A percentile compares a stretch with the other conserved stretches of the same genome.
These are phyloP conservation scores for Thelonectria rubi DNA, from an alignment of 2,329 filamentous ascomycete genomes.

Conservation along the genomic window DNA sequence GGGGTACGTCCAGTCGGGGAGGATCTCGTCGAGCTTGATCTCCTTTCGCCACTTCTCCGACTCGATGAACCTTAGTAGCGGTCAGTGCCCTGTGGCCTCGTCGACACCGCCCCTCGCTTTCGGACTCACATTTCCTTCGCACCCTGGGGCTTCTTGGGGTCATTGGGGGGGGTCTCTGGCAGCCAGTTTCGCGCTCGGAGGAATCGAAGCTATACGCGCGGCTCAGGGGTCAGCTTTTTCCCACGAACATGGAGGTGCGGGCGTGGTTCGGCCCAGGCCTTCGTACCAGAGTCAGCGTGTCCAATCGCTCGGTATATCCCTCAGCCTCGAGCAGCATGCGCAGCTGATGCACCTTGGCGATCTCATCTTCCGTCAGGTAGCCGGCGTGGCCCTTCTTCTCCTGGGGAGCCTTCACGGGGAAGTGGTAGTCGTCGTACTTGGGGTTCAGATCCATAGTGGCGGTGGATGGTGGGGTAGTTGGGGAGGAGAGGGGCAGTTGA, in stretches of 20 bases:
- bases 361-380: slow-evolving; percentile 84
- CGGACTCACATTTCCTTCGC: slow-evolving; percentile 81
- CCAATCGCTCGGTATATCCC: slow-evolving; percentile 84
- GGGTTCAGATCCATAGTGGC: slow-evolving; percentile 69
- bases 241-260: too few species aligned
- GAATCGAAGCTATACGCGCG: slow-evolving; percentile 74
- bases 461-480: slow-evolving; percentile 38
- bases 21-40: slow-evolving; percentile 82
- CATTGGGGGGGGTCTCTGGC: slow-evolving; percentile 59
- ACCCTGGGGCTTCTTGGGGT: slow-evolving; percentile 43
- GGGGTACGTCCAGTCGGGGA: slow-evolving; percentile 83
- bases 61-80: slow-evolving; percentile 80
- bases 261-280: too few species aligned
- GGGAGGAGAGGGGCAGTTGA: slow-evolving; percentile 19
- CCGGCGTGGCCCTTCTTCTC: slow-evolving; percentile 83
- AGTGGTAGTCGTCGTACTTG: slow-evolving; percentile 98
- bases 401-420: slow-evolving; percentile 79
- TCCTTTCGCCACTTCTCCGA: slow-evolving; percentile 91
- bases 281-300: slow-evolving; percentile 88
- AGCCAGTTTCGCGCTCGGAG: slow-evolving; percentile 96
- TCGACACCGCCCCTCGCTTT: slow-evolving; percentile 23
- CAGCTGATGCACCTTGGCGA: slow-evolving; percentile 89
- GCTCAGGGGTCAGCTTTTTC: not conserved
- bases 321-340: slow-evolving; percentile 83
- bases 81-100: slow-evolving; percentile 37